These are phyloP conservation scores for Aethionema arabicum DNA, from an alignment of 345 rosid genomes.

Conservation along the genomic window DNA sequence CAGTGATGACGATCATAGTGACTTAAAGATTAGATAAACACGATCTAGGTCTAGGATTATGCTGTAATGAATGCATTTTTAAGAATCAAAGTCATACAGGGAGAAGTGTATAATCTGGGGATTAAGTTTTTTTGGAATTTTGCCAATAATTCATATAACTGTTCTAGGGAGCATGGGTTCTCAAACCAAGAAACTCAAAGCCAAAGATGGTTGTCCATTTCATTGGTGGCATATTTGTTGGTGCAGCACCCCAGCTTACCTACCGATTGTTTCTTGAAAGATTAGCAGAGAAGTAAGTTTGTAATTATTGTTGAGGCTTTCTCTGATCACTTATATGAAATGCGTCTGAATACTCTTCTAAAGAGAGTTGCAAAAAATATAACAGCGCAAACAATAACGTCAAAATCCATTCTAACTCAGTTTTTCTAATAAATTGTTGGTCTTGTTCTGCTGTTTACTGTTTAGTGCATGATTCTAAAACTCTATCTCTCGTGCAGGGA, in stretches of 20 bases:
- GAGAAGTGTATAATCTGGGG: constrained; percentile 1
- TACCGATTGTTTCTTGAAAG: constrained; percentile 93
- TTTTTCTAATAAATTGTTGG: not conserved
- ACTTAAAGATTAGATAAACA: not conserved
- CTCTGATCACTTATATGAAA: not conserved
- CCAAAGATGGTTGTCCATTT: constrained; percentile 87
- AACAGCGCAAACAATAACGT: not conserved
- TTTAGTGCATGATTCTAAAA: constrained; percentile 6
- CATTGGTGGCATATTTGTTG: constrained; percentile 94
- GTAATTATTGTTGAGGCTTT: not conserved
- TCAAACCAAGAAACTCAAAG: constrained; percentile 60
- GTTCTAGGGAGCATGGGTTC: constrained; percentile 93
- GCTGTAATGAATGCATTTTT: not conserved
- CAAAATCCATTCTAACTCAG: not conserved
- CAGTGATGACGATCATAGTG: not conserved
- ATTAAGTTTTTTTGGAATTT: not conserved
- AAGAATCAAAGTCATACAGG: not conserved
- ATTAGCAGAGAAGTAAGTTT: constrained; percentile 79
- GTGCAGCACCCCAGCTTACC: constrained; percentile 98
- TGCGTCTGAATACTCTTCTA: not conserved
- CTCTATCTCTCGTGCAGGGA: constrained; percentile 62
- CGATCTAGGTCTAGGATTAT: not conserved
- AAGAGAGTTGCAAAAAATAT: not conserved
- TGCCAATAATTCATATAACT: not conserved
- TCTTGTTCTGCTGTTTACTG: not conserved